Base-by-base conservation (phyloP, 2,329 filamentous ascomycete species). In the Orbilia ellipsospora region DNA sequence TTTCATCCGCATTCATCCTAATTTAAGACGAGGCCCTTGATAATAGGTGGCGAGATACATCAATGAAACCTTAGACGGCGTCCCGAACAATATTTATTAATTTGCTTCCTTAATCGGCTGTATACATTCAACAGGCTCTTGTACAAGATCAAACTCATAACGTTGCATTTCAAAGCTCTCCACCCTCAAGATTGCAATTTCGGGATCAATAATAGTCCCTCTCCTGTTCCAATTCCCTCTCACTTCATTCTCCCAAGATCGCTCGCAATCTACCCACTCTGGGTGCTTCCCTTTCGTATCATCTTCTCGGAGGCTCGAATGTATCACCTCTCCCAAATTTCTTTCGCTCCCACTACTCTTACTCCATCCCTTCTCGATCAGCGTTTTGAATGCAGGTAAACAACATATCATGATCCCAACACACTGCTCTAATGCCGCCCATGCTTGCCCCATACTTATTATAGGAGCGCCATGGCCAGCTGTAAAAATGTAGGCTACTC, bases 361-460 rank as follows among this genome's bases (percentile, higher is more conserved):
- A 40, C 44, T 51, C 28, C 40, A 42, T 10, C 51, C 5, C 15
- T 36, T 44, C 7, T 62, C 23, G 1, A 70, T n/a, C 5, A 70
- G 28, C 0, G 59, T 50, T 52, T 70, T 70, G 40, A 70, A 70
- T 2, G 68, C 61, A 1, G 68, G 68, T 7, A 73, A 36, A 16
- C 68, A 73, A 42, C 68, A 73, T 8, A 73, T 40, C 4, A 73
- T 28, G 10, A 73, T 65, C 2, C 68, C 68, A 12, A 73, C 23
- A 4, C 31, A 23, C 20, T 65, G 60, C 50, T 73, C 68, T 7
- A 73, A 42, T 2, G 62, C 54, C 2, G 61, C 61, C 68, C 68
- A 73, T n/a, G 45, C 56, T 28, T 73, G 62, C 6, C 45, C 16
- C 26, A 62, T 51, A 26, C 68, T 61, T 18, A 73, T 48, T 2